phyloP scores from a whole-genome alignment of 352 stramenopile genomes.

The Pythium coloratum region DNA sequence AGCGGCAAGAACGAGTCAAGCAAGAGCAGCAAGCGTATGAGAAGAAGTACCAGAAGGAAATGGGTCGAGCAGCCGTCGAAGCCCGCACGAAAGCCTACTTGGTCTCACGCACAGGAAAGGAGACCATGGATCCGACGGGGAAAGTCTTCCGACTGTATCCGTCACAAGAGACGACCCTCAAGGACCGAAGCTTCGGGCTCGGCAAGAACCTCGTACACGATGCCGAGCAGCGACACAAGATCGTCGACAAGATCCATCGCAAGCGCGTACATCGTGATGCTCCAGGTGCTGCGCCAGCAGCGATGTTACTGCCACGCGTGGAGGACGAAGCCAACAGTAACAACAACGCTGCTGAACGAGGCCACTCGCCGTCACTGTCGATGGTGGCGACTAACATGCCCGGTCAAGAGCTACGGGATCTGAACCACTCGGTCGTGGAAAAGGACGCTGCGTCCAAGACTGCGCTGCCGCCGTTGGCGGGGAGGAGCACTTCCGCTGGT shows the following conservation, averaged over 20 bases:
- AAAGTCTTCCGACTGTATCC: slow-evolving; percentile 65
- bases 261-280: slow-evolving; percentile 20
- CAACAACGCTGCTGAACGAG: slow-evolving; percentile 18
- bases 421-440: slow-evolving; percentile 21
- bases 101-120: slow-evolving; percentile 49
- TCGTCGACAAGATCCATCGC: slow-evolving; percentile 25
- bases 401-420: slow-evolving; percentile 26
- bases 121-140: slow-evolving; percentile 61
- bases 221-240: slow-evolving; percentile 18
- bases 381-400: slow-evolving; percentile 9
- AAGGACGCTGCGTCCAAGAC: not conserved
- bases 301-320: slow-evolving; percentile 20
- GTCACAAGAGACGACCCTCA: slow-evolving; percentile 72
- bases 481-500: not conserved
- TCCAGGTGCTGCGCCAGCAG: not conserved
- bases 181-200: slow-evolving; percentile 70
- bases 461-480: slow-evolving; percentile 12
- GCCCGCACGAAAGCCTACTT: slow-evolving; percentile 58
- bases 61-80: slow-evolving; percentile 53
- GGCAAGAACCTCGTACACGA: slow-evolving; percentile 50
- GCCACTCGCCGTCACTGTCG: not conserved
- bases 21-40: slow-evolving; percentile 49
- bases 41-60: slow-evolving; percentile 72
- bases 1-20: slow-evolving; percentile 41
- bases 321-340: slow-evolving; percentile 11